Evolutionary conservation across 1,284 basidiomycete genomes (phyloP).

Genomic region (Puccinia polysora): DNA sequence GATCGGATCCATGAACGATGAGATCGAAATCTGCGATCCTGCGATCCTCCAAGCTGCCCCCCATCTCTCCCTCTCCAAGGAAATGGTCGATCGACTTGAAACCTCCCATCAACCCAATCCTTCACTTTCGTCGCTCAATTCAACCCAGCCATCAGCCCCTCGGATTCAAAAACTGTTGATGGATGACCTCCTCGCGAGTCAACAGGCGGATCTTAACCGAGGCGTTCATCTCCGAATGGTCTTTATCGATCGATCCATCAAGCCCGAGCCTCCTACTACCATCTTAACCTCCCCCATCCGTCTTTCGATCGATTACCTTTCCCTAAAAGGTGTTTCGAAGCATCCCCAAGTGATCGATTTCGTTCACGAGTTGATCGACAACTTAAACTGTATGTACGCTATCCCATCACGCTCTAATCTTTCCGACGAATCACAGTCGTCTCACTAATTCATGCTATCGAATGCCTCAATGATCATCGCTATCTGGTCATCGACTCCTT

Average conservation of each 20-base stretch:
- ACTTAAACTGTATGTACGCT: not conserved
- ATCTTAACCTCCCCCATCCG: not conserved
- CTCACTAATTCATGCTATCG: no score
- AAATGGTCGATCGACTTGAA: no score
- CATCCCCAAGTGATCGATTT: slow-evolving; percentile 1
- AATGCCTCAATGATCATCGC: not conserved
- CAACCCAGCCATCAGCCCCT: not conserved
- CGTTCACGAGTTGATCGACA: slow-evolving; percentile 19
- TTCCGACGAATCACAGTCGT: no score
- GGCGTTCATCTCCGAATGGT: not conserved
- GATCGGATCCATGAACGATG: no score
- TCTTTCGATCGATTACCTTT: not conserved
- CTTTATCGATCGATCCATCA: not conserved
- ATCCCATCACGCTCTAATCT: no score
- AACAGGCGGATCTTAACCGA: not conserved
- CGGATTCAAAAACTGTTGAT: not conserved
- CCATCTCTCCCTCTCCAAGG: no score
- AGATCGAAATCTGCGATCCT: no score
- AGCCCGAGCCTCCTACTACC: not conserved
- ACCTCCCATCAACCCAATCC: no score
- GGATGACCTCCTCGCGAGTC: not conserved
- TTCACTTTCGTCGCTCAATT: not conserved
- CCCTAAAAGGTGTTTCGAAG: not conserved
- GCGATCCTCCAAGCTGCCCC: no score
- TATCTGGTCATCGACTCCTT: not conserved